Evolutionary conservation across 441 rosid species (phyloP), one percentile per base, ranked within the genome.

Genomic region (Gossypium trilobum): DNA sequence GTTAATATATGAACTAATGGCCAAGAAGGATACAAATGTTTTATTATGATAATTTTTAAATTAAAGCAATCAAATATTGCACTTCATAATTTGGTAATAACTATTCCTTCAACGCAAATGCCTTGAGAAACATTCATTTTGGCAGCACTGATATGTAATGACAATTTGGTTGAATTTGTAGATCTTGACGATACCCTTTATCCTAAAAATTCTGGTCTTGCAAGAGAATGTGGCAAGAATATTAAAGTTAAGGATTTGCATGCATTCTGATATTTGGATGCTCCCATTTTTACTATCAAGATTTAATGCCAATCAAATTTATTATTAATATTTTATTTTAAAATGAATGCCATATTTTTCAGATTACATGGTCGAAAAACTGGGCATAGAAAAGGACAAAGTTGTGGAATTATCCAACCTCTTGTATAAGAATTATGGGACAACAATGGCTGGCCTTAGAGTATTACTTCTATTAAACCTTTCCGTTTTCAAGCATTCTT

Each of bases 391-490:
- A 14, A 77, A 77, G 57, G 83, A 80, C 75, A 82, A 82, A 72
- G 79, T 93, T 71, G 75, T 78, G 17, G 96, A 87, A 25, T 74
- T 90, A 83, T 88, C 96, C 61, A 77, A 86, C 61, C 76, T 83
- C n/a, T 80, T 89, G 58, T 95, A 92, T 86, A 89, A 83, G 83
- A 85, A 91, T 71, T 93, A 92, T 78, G 99, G 98, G 69, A 93
- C 97, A 73, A 92, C 98, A 73, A 90, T 93, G 98, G 97, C 98
- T 75, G 99, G 99, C 75, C 96, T 93, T 71, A 86, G 90, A 82
- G 97, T 94, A 54, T 16, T 55, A 20, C 60, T 55, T 20, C n/a
- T 10, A 20, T 56, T 22, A 8, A 10, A 14, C 5, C 14, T 56
- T 56, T 20, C 22, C 14, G 2, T 14, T 17, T 7, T 13, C 3